These are phyloP conservation scores for Smittium mucronatum DNA, from an alignment of 371 early-diverging fungal genomes.

Conservation along the genomic window DNA sequence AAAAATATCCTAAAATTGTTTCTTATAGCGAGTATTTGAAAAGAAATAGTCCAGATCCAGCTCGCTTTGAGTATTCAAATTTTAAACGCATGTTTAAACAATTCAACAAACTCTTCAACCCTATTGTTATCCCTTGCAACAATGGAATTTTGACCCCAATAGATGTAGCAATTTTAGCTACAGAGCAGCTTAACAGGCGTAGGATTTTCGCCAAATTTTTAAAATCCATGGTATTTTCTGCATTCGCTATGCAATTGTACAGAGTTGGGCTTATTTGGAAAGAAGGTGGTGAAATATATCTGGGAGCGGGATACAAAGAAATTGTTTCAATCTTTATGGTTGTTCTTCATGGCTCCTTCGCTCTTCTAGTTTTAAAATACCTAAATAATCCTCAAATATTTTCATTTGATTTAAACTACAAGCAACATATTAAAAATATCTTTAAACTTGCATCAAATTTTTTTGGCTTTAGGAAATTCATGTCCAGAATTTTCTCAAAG, in stretches of 20 bases:
- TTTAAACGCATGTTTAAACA: background rate
- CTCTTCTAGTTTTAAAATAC: background rate
- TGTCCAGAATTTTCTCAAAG: background rate
- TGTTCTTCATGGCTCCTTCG: background rate
- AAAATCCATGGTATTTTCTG: background rate
- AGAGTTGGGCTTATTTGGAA: background rate
- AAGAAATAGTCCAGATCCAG: background rate
- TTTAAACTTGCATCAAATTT: background rate
- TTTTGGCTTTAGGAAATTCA: background rate
- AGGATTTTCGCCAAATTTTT: background rate
- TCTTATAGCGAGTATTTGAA: background rate
- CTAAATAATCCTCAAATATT: background rate
- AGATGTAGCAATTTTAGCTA: background rate
- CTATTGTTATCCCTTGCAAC: background rate
- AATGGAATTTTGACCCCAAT: background rate
- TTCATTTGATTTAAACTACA: background rate
- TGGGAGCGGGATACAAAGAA: background rate
- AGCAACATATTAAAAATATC: background rate
- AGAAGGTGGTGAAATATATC: background rate
- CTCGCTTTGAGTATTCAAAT: background rate
- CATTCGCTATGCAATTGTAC: background rate
- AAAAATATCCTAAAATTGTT: background rate
- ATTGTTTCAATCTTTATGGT: background rate
- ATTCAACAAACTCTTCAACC: background rate
- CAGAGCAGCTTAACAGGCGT: background rate